These are phyloP conservation scores for Amanita subjunquillea DNA, from an alignment of 768 basidiomycete species.

Conservation along the genomic window DNA sequence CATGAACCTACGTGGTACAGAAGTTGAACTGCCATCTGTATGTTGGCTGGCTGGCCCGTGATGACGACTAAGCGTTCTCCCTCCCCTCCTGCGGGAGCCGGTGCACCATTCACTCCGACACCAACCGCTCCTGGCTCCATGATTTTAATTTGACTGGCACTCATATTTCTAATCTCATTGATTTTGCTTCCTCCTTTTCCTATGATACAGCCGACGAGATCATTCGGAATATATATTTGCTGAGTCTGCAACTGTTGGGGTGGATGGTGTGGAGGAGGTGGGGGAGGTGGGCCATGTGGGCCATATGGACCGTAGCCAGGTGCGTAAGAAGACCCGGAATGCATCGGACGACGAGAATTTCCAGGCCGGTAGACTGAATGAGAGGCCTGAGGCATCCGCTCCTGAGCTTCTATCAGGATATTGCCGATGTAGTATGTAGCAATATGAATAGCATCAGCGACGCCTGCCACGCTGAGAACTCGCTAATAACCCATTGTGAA, in stretches of 20 bases:
- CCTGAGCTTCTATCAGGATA: conserved; percentile 89
- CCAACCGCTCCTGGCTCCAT: conserved; percentile 90
- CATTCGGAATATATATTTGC: conserved; percentile 97
- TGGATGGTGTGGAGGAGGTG: conserved; percentile 37
- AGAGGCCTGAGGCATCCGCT: conserved; percentile 64
- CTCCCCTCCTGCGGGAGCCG: conserved; percentile 64
- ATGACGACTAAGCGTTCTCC: conserved; percentile 93
- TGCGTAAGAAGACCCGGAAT: conserved; percentile 56
- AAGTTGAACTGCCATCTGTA: conserved; percentile 92
- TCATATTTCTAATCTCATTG: conserved; percentile 95
- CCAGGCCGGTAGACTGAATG: conserved; percentile 58
- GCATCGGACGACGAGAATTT: conserved; percentile 38
- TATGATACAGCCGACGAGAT: conserved; percentile 94
- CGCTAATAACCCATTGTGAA: conserved; percentile 42
- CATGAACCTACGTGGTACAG: conserved; percentile 59
- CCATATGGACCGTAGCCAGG: conserved; percentile 51
- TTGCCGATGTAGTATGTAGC: conserved; percentile 99
- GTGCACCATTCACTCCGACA: conserved; percentile 57
- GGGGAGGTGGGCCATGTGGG: conserved; percentile 14
- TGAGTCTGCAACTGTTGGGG: conserved; percentile 84
- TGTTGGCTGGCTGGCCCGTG: conserved; percentile 89
- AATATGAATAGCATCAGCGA: conserved; percentile 98
- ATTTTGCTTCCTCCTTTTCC: conserved; percentile 98
- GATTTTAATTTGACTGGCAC: conserved; percentile 94
- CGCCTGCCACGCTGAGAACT: conserved; percentile 94